Conservation (phyloP, 2,329 filamentous ascomycete species). For the Epicoccum nigrum region DNA sequence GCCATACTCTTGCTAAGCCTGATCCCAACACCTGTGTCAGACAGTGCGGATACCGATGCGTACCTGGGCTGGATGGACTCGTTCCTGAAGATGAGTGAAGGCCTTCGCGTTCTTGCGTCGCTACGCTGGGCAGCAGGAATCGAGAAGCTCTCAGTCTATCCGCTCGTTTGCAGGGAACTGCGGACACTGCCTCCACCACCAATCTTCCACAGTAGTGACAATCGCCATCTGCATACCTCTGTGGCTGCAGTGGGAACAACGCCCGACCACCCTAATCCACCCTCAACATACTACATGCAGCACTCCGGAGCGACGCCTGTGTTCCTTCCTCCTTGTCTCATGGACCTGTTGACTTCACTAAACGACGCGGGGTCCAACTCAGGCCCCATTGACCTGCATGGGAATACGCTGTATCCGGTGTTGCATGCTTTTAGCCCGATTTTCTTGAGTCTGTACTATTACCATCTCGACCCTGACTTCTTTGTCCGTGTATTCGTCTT, state of each 20-base stretch:
- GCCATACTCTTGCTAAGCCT: conserved; percentile 32
- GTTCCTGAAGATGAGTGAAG: conserved; percentile 39
- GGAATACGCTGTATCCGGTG: conserved; percentile 29
- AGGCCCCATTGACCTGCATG: conserved; percentile 29
- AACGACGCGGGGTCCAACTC: conserved; percentile 16
- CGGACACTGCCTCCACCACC: conserved; percentile 38
- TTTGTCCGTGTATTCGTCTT: conserved; percentile 38
- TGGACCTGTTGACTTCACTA: conserved; percentile 28
- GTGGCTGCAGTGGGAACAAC: conserved; percentile 23
- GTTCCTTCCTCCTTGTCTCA: conserved; percentile 39
- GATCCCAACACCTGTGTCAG: conserved; percentile 21
- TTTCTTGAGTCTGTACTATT: conserved; percentile 43
- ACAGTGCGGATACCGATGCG: conserved; percentile 11
- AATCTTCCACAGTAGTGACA: conserved; percentile 10
- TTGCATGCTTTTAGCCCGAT: conserved; percentile 42
- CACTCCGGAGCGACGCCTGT: conserved; percentile 19
- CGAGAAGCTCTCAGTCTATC: conserved; percentile 40
- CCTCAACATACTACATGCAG: conserved; percentile 28
- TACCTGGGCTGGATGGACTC: conserved; percentile 34
- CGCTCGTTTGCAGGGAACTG: conserved; percentile 37
- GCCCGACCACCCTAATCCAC: conserved; percentile 34
- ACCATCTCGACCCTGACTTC: conserved; percentile 37
- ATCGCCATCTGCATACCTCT: conserved; percentile 22
- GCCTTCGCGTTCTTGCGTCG: conserved; percentile 37
- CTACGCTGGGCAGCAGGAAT: conserved; percentile 41